Base-by-base conservation (phyloP, 257 asterid species). In the Rehmannia glutinosa region DNA sequence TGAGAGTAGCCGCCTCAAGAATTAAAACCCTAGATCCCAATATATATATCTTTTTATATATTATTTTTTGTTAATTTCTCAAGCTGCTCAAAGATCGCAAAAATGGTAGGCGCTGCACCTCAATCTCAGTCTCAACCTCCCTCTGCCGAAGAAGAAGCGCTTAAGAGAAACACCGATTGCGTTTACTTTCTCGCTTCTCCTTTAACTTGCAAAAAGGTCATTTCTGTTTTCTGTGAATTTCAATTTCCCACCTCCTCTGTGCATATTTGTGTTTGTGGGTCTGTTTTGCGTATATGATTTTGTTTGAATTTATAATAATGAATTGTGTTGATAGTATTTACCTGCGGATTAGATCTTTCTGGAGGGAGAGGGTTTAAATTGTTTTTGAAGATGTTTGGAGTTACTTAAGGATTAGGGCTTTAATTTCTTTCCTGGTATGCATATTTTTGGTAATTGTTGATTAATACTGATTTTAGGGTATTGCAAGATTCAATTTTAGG, bases 171-270 rank as follows among this genome's bases (percentile, higher is more conserved):
- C 82, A 89, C 97, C 46, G 97, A 92, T 73, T 89, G 98, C 73
- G 96, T 92, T 39, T 92, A 92, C 86, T 92, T 92, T 76, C 83
- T 92, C 9, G 98, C 98, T 2, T 92, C 97, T 11, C 98, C 98
- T 65, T 83, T 92, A 73, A 92, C 98, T 69, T 92, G 98, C 92
- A 92, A 92, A 75, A 92, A 89, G 97, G 98, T 88, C 1, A 27
- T 19, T 62, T 59, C 62, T 35, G 61, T 73, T 24, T 58, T 61
- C 33, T n/a, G 8, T 64, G 9, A 10, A 9, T 6, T 42, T 42
- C 2, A 17, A 11, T 54, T 55, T 43, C n/a, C n/a, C 46, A 24
- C n/a, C 11, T 46, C 6, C 35, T 30, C 8, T n/a, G 33, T 24
- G 39, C 54, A 4, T 61, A n/a, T 60, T 17, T 12, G 21, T 52